Evolutionary conservation across 2,329 filamentous ascomycete genomes (phyloP), one percentile per base, ranked within the genome.

Genomic region (Rhinocladiella mackenziei): DNA sequence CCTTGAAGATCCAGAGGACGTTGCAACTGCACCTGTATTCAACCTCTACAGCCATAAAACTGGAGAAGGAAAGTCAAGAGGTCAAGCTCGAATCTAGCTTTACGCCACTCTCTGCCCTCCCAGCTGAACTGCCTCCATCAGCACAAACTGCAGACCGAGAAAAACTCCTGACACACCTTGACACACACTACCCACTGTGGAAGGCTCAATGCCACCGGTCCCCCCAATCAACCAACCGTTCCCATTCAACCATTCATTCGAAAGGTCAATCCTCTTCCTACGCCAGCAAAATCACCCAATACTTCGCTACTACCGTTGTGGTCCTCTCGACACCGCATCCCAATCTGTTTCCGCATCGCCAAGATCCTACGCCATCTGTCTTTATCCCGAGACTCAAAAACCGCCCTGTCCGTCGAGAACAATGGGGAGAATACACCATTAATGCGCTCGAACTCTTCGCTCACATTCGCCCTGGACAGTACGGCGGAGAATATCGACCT

Each of bases 211-310:
- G 4, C 31, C 5, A 42, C 7, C 7, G 23, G 23, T 11, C 23
- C 23, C 23, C 23, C 3, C 23, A 7, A 13, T 10, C 13, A 13
- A 39, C 8, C 17, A 30, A 15, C 23, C 10, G 5, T 11, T 25
- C 28, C 41, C 15, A 44, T 44, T 26, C 23, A 18, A 26, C 41
- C 41, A 4, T 33, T 44, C 35, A 28, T 44, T 7, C 33, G 29
- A 7, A 8, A 13, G 10, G 26, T 44, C 9, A 10, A 5, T 10
- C 19, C 28, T 15, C 34, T 26, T 14, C 13, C 34, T 4, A 17
- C 28, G 29, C 25, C 33, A 19, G 33, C 5, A 22, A 17, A 5
- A n/a, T 23, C 17, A 26, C 41, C 9, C 13, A 22, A 7, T 11
- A 26, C 20, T 32, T 32, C 29, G 5, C 26, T 28, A 10, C 7